Base-by-base conservation (phyloP, 1,284 basidiomycete species). In the Lignosus rhinocerotis region DNA sequence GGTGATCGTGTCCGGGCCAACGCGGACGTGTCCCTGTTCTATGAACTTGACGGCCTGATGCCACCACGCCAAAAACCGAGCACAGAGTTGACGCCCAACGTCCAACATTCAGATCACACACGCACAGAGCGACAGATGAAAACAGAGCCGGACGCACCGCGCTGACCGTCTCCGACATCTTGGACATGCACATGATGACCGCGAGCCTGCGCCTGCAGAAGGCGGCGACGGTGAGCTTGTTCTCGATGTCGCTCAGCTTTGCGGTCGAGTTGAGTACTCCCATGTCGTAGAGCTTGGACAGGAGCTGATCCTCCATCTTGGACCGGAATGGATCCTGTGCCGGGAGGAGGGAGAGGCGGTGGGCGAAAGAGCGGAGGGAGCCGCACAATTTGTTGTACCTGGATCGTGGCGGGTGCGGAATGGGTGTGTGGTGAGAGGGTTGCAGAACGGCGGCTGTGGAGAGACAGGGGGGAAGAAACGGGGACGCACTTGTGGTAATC, bases 331-430 rank as follows among this genome's bases (percentile, higher is more conserved):
- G 92, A 75, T 99, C 96, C 63, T 93, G 86, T 0, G 94, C 82
- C 0, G 96, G 93, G 7, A 99, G 84, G 36, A 94, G 80, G 39
- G 95, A 91, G 58, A 98, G 74, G 21, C 93, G 87, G 74, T 98
- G 94, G 1, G 94, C 91, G 69, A 92, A 87, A 14, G 90, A 86
- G 43, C 94, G 86, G 43, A 98, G 78, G 9, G 90, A 86, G 44
- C 97, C 97, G 65, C 92, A 95, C 19, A 99, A 82, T 73, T 92
- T 94, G 81, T 99, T 99, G 82, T 99, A 98, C 68, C 92, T 93
- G 70, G 16, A 52, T 47, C 36, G 52, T 46, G 60, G 55, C 59
- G n/a, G 55, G 53, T 59, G 59, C 12, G 44, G 9, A 44, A 30
- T 25, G 53, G 16, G 49, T 30, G 43, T 39, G 45, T 25, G 25